phyloP scores from a whole-genome alignment of 2,329 filamentous ascomycete genomes.

The Byssochlamys sp. region DNA sequence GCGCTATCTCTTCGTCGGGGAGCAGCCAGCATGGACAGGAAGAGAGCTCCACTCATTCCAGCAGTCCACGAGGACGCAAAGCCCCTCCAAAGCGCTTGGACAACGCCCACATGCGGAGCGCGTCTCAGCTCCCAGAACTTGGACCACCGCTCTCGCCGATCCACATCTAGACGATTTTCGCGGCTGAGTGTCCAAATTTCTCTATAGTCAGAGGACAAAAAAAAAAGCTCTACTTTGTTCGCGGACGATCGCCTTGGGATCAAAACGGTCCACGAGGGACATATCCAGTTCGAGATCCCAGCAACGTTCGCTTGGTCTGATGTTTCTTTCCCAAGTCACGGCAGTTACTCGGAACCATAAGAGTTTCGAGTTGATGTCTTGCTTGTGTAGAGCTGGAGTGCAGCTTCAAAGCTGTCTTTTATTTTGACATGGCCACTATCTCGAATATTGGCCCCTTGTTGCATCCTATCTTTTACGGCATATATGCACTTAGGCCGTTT shows the following conservation, averaged over 20 bases:
- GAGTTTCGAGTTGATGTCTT: background rate
- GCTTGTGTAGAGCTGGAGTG: background rate
- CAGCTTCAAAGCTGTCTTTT: background rate
- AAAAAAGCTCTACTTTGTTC: background rate
- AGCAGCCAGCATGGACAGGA: conserved; percentile 46
- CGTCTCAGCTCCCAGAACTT: conserved; percentile 39
- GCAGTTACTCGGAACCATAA: background rate
- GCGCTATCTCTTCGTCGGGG: conserved; percentile 55
- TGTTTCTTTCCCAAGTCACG: background rate
- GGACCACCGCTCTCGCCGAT: conserved; percentile 41
- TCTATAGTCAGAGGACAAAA: background rate
- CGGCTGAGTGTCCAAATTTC: background rate
- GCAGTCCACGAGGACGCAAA: conserved; percentile 21
- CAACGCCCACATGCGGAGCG: conserved; percentile 23
- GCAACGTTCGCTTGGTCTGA: background rate
- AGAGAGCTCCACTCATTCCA: conserved; percentile 22
- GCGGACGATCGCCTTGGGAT: background rate
- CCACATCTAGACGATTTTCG: conserved; percentile 25
- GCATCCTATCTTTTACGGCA: background rate
- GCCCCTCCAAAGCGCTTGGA: conserved; percentile 26
- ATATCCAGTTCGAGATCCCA: background rate
- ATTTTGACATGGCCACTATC: background rate
- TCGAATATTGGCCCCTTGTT: background rate
- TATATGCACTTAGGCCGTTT: background rate
- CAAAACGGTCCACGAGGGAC: background rate